Conservation (phyloP, 2,329 filamentous ascomycete genomes). For the Shiraia bambusicola region DNA sequence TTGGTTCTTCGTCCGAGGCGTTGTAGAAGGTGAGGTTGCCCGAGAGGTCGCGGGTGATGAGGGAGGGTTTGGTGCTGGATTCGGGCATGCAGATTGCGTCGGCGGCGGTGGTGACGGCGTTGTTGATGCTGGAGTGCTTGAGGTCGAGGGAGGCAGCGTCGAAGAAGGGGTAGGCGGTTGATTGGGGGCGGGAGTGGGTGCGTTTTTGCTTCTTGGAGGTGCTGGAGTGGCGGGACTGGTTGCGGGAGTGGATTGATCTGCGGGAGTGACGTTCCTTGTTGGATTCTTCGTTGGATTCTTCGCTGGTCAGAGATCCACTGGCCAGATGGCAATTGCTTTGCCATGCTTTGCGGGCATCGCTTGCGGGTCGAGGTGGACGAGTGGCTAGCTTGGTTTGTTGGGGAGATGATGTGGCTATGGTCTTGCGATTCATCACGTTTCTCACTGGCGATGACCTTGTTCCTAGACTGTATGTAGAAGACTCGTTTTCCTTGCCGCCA, state of each 20-base stretch:
- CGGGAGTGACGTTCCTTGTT: constrained; percentile 27
- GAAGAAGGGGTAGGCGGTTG: constrained; percentile 32
- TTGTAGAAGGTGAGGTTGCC: constrained; percentile 26
- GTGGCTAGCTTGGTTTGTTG: constrained; percentile 19
- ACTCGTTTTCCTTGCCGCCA: constrained; percentile 36
- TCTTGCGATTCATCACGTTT: constrained; percentile 1
- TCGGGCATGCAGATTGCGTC: constrained; percentile 1
- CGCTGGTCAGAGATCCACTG: constrained; percentile 8
- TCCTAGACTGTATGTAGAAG: constrained; percentile 25
- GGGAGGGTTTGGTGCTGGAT: constrained; percentile 5
- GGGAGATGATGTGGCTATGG: constrained; percentile 16
- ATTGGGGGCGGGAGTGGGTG: constrained; percentile 29
- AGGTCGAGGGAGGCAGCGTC: constrained; percentile 14
- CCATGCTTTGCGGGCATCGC: constrained; percentile 8
- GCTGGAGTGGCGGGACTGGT: constrained; percentile 22
- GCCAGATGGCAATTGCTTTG: constrained; percentile 3
- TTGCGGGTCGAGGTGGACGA: constrained; percentile 10
- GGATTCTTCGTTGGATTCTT: constrained; percentile 13
- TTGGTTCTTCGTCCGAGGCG: constrained; percentile 19
- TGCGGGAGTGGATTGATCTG: constrained; percentile 24
- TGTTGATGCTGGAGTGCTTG: constrained; percentile 7
- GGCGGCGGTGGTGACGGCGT: constrained; percentile 5
- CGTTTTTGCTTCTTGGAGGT: constrained; percentile 14
- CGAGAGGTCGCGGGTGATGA: constrained; percentile 18
- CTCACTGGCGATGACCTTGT: constrained; percentile 7